These are phyloP conservation scores for Tubosaeta brunneosetosa DNA, from an alignment of 768 basidiomycete species.

Conservation along the genomic window DNA sequence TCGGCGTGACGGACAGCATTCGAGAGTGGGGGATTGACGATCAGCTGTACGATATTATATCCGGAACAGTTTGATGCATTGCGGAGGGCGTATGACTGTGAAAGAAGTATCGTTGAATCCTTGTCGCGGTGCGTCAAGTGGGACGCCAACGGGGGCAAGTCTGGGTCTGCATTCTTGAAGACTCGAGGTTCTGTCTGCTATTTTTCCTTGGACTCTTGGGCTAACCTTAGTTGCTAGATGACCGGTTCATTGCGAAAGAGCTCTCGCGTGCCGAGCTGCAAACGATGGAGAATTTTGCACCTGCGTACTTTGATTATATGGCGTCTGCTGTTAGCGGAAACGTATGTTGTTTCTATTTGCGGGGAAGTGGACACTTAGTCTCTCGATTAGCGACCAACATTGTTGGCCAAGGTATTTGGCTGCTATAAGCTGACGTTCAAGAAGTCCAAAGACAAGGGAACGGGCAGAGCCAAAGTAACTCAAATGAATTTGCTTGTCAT, in stretches of 20 bases:
- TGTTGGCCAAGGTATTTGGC: conserved; percentile 94
- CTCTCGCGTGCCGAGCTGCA: conserved; percentile 87
- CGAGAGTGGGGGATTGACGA: conserved; percentile 83
- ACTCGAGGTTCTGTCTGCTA: conserved; percentile 62
- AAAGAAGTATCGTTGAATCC: conserved; percentile 90
- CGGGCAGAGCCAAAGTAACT: conserved; percentile 67
- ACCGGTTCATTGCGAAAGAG: conserved; percentile 98
- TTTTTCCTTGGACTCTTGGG: background rate
- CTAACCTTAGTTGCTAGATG: conserved; percentile 50
- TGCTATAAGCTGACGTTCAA: conserved; percentile 92
- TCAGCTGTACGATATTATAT: conserved; percentile 91
- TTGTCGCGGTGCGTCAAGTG: conserved; percentile 93
- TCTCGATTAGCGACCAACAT: conserved; percentile 71
- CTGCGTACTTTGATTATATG: conserved; percentile 98
- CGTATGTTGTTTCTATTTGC: conserved; percentile 41
- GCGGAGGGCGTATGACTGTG: conserved; percentile 88
- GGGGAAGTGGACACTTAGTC: conserved; percentile 4
- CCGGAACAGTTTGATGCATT: conserved; percentile 96
- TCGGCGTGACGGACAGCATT: conserved; percentile 51
- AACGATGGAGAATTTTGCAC: conserved; percentile 94
- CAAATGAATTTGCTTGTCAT: conserved; percentile 96
- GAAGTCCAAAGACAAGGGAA: conserved; percentile 64
- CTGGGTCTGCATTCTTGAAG: conserved; percentile 94
- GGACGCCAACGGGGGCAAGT: conserved; percentile 94
- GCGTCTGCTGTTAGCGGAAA: conserved; percentile 85